These are phyloP conservation scores for Mortierella sp. DNA, from an alignment of 371 early-diverging fungal genomes.

Conservation along the genomic window DNA sequence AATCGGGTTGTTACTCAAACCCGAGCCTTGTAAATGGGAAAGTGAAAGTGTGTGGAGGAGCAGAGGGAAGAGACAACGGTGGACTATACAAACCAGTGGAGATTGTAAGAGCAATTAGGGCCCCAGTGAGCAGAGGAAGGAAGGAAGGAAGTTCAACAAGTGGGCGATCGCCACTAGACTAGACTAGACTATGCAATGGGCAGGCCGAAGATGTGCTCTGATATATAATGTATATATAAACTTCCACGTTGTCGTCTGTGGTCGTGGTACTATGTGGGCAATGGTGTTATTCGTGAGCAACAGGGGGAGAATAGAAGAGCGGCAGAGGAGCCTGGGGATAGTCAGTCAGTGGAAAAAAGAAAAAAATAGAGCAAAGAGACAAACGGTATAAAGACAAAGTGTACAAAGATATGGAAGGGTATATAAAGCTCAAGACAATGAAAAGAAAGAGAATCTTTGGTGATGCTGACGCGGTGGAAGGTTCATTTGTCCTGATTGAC, in stretches of 20 bases:
- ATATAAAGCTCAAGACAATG: too few species aligned
- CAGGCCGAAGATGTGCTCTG: background rate
- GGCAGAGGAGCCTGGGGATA: background rate
- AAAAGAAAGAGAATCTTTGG: background rate
- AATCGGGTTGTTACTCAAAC: background rate
- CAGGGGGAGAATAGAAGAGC: background rate
- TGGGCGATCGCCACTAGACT: too few species aligned
- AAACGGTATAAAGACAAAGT: background rate
- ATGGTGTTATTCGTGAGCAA: background rate
- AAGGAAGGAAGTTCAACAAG: background rate
- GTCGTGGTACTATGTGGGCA: too few species aligned
- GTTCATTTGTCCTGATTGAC: too few species aligned
- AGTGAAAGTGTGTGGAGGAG: background rate
- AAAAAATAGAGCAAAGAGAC: background rate
- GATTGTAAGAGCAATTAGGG: background rate
- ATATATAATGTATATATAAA: background rate
- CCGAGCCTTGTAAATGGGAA: background rate
- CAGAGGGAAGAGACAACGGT: background rate
- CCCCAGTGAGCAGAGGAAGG: constrained; percentile 1
- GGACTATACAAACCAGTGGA: background rate
- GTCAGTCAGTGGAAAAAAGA: background rate
- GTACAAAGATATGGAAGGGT: too few species aligned
- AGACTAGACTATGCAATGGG: too few species aligned
- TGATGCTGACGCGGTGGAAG: too few species aligned
- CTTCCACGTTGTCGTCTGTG: too few species aligned